phyloP scores from a whole-genome alignment of 2,329 filamentous ascomycete genomes.

The Byssothecium circinans region DNA sequence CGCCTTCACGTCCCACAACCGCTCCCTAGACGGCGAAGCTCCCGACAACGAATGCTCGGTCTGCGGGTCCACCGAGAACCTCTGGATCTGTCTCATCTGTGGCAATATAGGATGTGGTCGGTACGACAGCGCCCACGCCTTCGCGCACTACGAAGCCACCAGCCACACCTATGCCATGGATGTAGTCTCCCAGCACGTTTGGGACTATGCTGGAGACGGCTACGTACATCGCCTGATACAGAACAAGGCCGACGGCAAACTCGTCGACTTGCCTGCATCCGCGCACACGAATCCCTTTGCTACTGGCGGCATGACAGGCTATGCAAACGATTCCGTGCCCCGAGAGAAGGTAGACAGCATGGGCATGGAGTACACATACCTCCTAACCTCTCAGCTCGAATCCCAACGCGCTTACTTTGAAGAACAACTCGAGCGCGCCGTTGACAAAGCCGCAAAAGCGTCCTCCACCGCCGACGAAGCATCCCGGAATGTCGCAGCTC shows the following conservation, averaged over 20 bases:
- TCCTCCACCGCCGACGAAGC: conserved; percentile 67
- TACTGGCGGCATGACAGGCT: conserved; percentile 45
- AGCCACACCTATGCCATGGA: conserved; percentile 92
- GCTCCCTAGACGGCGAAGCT: conserved; percentile 42
- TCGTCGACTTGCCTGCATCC: conserved; percentile 78
- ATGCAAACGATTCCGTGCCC: conserved; percentile 65
- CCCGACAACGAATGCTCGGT: conserved; percentile 74
- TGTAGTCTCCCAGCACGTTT: conserved; percentile 89
- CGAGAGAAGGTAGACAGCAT: conserved; percentile 75
- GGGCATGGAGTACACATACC: conserved; percentile 89
- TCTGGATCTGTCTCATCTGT: conserved; percentile 96
- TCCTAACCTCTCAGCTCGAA: conserved; percentile 90
- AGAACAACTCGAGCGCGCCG: conserved; percentile 84
- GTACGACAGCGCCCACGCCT: conserved; percentile 91
- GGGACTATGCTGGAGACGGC: conserved; percentile 94
- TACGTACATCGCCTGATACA: conserved; percentile 96
- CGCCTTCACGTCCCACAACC: conserved; percentile 32
- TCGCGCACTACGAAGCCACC: conserved; percentile 88
- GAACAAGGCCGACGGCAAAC: conserved; percentile 87
- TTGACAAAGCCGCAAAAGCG: conserved; percentile 82
- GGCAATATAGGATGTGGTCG: conserved; percentile 90
- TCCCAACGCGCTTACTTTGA: conserved; percentile 93
- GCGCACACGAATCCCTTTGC: conserved; percentile 22
- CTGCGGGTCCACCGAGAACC: conserved; percentile 77
- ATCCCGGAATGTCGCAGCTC: conserved; percentile 51